phyloP scores from a whole-genome alignment of 169 alveolate species.

The Cryptosporidium tyzzeri region DNA sequence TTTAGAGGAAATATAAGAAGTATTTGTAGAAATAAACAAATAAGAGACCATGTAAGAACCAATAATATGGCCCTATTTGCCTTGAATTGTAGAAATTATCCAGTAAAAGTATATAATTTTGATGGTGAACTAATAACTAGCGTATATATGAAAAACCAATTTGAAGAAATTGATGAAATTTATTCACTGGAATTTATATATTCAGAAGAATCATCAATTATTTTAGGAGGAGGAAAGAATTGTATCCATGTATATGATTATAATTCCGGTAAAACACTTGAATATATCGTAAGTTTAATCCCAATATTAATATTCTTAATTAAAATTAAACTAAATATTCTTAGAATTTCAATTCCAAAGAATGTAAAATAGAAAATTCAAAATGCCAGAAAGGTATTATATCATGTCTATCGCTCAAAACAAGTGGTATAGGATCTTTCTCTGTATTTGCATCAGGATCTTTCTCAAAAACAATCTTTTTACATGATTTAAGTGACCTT shows the following conservation, averaged over 20 bases:
- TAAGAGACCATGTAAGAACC: not conserved
- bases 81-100: conserved; percentile 28
- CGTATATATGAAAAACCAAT: conserved; percentile 10
- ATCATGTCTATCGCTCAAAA: conserved; percentile 36
- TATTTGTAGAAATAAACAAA: conserved; percentile 1
- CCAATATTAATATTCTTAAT: too few species aligned
- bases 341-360: not conserved
- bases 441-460: conserved; percentile 54
- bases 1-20: conserved; percentile 52
- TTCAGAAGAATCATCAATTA: not conserved
- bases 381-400: conserved; percentile 53
- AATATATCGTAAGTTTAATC: conserved; percentile 5
- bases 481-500: conserved; percentile 46
- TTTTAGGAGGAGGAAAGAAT: conserved; percentile 45
- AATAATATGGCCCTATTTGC: not conserved
- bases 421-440: conserved; percentile 58
- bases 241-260: not conserved
- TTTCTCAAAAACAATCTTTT: conserved; percentile 24
- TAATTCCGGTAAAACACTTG: not conserved
- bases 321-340: not conserved
- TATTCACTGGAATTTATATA: conserved; percentile 20
- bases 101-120: conserved; percentile 9
- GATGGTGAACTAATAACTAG: not conserved
- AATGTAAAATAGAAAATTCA: not conserved
- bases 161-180: conserved; percentile 32